phyloP scores from a whole-genome alignment of 129 eudicot species.

The Calendula officinalis region DNA sequence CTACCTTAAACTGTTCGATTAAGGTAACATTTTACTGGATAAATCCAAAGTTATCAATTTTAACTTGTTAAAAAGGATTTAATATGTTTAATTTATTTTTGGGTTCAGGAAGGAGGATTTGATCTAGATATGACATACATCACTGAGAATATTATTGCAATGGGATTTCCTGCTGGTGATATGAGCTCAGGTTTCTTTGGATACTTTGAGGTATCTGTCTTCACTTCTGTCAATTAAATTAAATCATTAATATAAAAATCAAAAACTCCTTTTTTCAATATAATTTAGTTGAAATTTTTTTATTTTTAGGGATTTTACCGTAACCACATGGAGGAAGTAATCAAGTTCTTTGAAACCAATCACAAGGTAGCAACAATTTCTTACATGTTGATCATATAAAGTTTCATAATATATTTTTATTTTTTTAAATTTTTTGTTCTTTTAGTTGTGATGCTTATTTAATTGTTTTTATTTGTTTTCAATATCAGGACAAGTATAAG shows the following conservation, averaged over 20 bases:
- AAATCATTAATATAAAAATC: neutral
- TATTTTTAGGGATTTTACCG: constrained; percentile 83
- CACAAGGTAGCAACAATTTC: constrained; percentile 86
- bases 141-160: constrained; percentile 95
- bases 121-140: constrained; percentile 97
- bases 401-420: neutral
- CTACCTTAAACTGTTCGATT: too few species aligned
- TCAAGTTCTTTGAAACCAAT: constrained; percentile 87
- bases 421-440: neutral
- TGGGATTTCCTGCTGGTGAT: constrained; percentile 99
- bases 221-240: too few species aligned
- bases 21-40: too few species aligned
- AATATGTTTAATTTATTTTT: neutral
- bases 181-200: constrained; percentile 98
- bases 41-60: too few species aligned
- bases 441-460: neutral
- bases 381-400: too few species aligned
- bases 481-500: constrained; percentile 83
- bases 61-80: neutral
- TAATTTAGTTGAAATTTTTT: neutral
- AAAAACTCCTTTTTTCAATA: neutral
- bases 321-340: constrained; percentile 99
- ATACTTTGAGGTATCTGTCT: constrained; percentile 63
- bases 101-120: constrained; percentile 81
- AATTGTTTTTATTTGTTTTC: neutral